Percentiles rank a stretch among this genome's conserved stretches.
These are phyloP conservation scores for Helicostylum pulchrum DNA, from an alignment of 192 early-diverging fungal species.

Conservation along the genomic window DNA sequence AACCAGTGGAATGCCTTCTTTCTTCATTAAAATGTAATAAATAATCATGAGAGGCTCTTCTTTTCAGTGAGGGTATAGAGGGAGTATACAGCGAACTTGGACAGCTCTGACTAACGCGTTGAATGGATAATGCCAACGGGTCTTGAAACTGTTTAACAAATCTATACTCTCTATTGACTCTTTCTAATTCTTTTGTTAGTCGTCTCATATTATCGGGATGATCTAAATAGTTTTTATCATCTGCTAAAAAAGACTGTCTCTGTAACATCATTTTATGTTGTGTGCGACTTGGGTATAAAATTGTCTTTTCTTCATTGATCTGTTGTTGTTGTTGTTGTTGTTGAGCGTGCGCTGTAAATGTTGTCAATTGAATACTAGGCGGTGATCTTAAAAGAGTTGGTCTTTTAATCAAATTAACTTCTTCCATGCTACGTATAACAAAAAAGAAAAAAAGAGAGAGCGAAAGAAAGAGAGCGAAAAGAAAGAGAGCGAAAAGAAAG, in stretches of 20 bases:
- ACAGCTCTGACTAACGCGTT: constrained; percentile 21
- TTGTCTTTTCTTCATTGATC: constrained; percentile 3
- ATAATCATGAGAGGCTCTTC: constrained; percentile 12
- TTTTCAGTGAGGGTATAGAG: background rate
- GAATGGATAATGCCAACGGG: constrained; percentile 40
- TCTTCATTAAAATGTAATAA: constrained; percentile 7
- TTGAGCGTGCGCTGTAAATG: constrained; percentile 11
- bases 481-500: background rate
- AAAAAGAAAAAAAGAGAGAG: background rate
- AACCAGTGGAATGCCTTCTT: constrained; percentile 6
- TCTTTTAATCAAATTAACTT: background rate
- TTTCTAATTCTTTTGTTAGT: constrained; percentile 44
- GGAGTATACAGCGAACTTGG: constrained; percentile 8
- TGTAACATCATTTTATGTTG: constrained; percentile 47
- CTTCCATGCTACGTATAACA: background rate
- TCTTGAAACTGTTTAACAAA: constrained; percentile 38
- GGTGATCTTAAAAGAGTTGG: background rate
- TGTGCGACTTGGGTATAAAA: constrained; percentile 26
- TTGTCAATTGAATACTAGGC: constrained; percentile 6
- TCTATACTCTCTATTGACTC: constrained; percentile 48
- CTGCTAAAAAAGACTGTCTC: constrained; percentile 42
- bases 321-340: background rate
- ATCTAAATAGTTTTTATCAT: constrained; percentile 41
- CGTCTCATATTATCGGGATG: constrained; percentile 41
- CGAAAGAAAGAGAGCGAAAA: background rate